A percentile compares a stretch with the other conserved stretches of the same genome.
Evolutionary conservation across 2,329 filamentous ascomycete genomes (phyloP).

Genomic region (Fusarium sacchari): DNA sequence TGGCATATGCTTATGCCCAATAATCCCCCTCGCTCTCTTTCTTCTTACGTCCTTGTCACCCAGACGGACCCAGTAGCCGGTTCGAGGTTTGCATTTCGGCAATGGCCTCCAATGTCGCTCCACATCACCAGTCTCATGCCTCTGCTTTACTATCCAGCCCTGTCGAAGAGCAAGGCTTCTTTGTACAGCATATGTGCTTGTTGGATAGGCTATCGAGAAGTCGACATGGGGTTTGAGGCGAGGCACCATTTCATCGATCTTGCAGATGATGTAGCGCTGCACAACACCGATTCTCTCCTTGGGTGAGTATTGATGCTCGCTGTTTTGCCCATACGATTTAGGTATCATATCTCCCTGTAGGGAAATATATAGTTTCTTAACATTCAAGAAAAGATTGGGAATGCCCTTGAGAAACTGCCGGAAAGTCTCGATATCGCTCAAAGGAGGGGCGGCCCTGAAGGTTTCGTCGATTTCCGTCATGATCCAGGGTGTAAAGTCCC

Average conservation of each 20-base stretch:
- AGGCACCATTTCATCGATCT: constrained; percentile 33
- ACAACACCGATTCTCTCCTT: background rate
- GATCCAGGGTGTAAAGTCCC: constrained; percentile 33
- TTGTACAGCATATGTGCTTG: constrained; percentile 31
- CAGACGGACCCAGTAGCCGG: constrained; percentile 44
- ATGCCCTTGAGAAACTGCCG: constrained; percentile 27
- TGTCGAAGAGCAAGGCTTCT: constrained; percentile 17
- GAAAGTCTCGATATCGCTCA: constrained; percentile 8
- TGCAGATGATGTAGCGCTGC: constrained; percentile 14
- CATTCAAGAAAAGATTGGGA: constrained; percentile 21
- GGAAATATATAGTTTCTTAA: constrained; percentile 30
- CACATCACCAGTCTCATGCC: constrained; percentile 5
- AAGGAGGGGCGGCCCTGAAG: background rate
- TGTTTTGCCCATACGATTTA: background rate
- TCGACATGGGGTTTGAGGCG: constrained; percentile 28
- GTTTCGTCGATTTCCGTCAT: background rate
- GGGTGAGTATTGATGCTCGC: background rate
- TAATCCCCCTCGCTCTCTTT: background rate
- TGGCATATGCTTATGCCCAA: background rate
- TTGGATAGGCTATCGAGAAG: constrained; percentile 39
- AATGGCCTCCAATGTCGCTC: constrained; percentile 41
- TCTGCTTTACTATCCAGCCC: constrained; percentile 26
- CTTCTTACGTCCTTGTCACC: constrained; percentile 28
- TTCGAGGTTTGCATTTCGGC: constrained; percentile 1
- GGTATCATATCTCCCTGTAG: constrained; percentile 6